Base-by-base conservation (phyloP, 1,284 basidiomycete genomes). In the Fomitopsis pinicola region DNA sequence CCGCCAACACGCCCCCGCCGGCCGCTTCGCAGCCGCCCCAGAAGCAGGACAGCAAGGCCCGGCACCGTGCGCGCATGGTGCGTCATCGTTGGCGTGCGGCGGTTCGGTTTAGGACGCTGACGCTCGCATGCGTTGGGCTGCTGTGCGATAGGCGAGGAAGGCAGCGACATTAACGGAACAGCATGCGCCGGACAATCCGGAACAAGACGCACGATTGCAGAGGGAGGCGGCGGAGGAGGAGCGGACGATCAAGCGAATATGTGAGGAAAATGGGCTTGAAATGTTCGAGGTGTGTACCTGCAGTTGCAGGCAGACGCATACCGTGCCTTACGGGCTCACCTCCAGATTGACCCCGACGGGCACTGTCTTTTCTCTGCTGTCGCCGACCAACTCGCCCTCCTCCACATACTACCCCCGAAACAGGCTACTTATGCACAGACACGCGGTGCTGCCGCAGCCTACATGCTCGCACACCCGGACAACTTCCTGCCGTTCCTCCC, bases 401-500 rank as follows among this genome's bases (percentile, higher is more conserved):
- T 89, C 22, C 81, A 82, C 55, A 76, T 91, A 50, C 67, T 91
- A 28, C 81, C 87, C 12, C 70, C 80, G 4, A 70, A 77, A 28
- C 75, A 86, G 60, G 86, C 89, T 33, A 84, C 77, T 61, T 87
- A 90, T 69, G 71, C 77, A 19, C 79, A 77, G 22, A 82, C 87
- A 42, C 89, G 97, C 35, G 73, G 73, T 12, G 83, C 86, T 4
- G 95, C 97, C 2, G 88, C 96, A 0, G 75, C 84, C 57, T 97
- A 94, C 75, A 95, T 99, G 72, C 83, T 85, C 38, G 76, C 82
- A 7, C 93, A 99, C 75, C 85, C 87, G 1, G 89, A 96, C 72
- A 93, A 96, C 69, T 99, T 99, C 72, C 78, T 98, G 48, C 97
- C 96, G 9, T 99, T 98, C 80, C 80, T 99, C 7, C 91, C 95